Evolutionary conservation across 768 basidiomycete species (phyloP).

Genomic region (Mycena crocata): DNA sequence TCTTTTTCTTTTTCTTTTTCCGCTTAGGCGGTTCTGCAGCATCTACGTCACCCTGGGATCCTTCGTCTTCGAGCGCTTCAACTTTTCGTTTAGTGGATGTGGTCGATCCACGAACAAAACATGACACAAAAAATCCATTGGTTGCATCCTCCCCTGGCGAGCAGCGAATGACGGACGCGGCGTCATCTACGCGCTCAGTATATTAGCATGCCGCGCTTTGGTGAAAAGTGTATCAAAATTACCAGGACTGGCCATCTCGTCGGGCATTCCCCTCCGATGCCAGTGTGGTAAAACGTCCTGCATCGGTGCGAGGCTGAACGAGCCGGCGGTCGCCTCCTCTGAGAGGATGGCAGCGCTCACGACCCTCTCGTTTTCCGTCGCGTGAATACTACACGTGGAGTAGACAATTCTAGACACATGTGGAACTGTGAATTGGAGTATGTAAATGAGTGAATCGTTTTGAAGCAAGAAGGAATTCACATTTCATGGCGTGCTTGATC

Average conservation of each 20-base stretch:
- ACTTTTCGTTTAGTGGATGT: constrained; percentile 40
- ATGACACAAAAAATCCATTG: constrained; percentile 99
- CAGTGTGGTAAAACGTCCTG: constrained; percentile 82
- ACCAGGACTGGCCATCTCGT: constrained; percentile 72
- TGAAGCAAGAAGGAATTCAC: constrained; percentile 55
- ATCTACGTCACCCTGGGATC: constrained; percentile 18
- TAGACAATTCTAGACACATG: constrained; percentile 87
- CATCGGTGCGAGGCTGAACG: constrained; percentile 77
- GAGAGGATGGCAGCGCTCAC: constrained; percentile 79
- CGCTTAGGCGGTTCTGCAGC: constrained; percentile 25
- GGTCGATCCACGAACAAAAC: constrained; percentile 65
- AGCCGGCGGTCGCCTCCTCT: constrained; percentile 68
- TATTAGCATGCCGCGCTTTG: not conserved
- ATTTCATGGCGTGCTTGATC: constrained; percentile 96
- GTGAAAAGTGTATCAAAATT: constrained; percentile 27
- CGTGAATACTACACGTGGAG: constrained; percentile 96
- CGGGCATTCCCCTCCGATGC: constrained; percentile 80
- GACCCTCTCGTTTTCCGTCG: constrained; percentile 93
- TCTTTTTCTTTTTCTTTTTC: constrained; percentile 38
- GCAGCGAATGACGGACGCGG: constrained; percentile 76
- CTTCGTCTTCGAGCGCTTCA: constrained; percentile 33
- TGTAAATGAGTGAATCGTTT: constrained; percentile 12
- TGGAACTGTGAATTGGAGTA: constrained; percentile 65
- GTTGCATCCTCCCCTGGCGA: constrained; percentile 86
- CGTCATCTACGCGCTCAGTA: constrained; percentile 54